Conservation (phyloP, 176 grass and related monocot species). For the Phoenix roebelenii region DNA sequence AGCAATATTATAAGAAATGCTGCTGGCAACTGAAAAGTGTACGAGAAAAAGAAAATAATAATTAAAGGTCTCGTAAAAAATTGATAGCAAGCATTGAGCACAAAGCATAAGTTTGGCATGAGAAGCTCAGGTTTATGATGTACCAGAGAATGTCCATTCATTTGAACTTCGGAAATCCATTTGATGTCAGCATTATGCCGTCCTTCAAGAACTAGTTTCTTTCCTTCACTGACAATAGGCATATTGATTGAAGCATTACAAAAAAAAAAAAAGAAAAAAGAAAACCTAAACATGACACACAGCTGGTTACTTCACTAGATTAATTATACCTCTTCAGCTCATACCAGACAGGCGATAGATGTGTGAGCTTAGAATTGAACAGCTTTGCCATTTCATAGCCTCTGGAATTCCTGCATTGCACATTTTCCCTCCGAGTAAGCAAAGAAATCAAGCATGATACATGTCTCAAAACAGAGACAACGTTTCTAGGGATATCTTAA, state of each 20-base stretch:
- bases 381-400: constrained; percentile 96
- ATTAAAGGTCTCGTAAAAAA: too few relatives aligned
- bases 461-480: too few relatives aligned
- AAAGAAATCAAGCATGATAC: too few relatives aligned
- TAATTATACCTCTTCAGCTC: constrained; percentile 72
- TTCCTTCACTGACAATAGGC: constrained; percentile 54
- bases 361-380: constrained; percentile 61
- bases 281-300: not conserved
- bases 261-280: not conserved
- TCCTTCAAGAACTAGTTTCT: constrained; percentile 60
- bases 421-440: not conserved
- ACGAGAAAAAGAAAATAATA: too few relatives aligned
- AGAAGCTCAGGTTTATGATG: constrained; percentile 16
- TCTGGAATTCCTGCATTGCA: constrained; percentile 77
- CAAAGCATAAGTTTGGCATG: too few relatives aligned
- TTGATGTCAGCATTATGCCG: constrained; percentile 66
- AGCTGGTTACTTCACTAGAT: constrained; percentile 10
- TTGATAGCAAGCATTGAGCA: too few relatives aligned
- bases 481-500: too few relatives aligned
- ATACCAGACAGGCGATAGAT: constrained; percentile 95
- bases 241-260: constrained; percentile 21
- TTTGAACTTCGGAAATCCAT: constrained; percentile 83
- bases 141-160: constrained; percentile 51
- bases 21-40: too few relatives aligned
- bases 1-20: too few relatives aligned